Conservation (phyloP, 441 rosid species). For the Capsella rubella region DNA sequence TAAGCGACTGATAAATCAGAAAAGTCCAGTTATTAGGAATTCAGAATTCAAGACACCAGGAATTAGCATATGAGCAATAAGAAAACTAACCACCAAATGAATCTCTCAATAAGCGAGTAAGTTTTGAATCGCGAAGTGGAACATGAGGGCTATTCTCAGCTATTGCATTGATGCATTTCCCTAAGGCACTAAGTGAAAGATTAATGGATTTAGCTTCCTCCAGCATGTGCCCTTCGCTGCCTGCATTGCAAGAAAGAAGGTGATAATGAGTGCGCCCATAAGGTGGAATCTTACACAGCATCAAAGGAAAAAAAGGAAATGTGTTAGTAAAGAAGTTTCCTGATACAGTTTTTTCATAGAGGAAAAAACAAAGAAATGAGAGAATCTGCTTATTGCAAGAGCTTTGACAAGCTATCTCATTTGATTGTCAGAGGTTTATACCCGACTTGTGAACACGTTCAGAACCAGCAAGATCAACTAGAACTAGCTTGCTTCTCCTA, state of each 20-base stretch:
- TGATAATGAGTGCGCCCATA: conserved; percentile 30
- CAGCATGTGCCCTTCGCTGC: conserved; percentile 98
- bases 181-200: conserved; percentile 97
- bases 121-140: conserved; percentile 98
- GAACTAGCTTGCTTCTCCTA: conserved; percentile 89
- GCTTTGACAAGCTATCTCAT: conserved; percentile 26
- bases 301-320: conserved; percentile 1
- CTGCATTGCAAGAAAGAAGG: conserved; percentile 54
- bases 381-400: conserved; percentile 22
- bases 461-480: conserved; percentile 98
- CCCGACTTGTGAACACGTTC: conserved; percentile 99
- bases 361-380: conserved; percentile 8
- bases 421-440: conserved; percentile 36
- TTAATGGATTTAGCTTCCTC: conserved; percentile 99
- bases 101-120: conserved; percentile 92
- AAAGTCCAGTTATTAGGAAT: conserved; percentile 14
- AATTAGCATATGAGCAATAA: conserved; percentile 15
- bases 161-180: conserved; percentile 98
- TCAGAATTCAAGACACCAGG: conserved; percentile 16
- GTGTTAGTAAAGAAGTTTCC: not conserved
- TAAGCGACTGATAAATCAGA: conserved; percentile 18
- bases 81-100: conserved; percentile 92
- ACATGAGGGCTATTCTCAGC: conserved; percentile 97
- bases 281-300: conserved; percentile 13
- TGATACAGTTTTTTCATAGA: not conserved